Conservation (phyloP, 371 early-diverging fungal genomes). For the Cokeromyces recurvatus region DNA sequence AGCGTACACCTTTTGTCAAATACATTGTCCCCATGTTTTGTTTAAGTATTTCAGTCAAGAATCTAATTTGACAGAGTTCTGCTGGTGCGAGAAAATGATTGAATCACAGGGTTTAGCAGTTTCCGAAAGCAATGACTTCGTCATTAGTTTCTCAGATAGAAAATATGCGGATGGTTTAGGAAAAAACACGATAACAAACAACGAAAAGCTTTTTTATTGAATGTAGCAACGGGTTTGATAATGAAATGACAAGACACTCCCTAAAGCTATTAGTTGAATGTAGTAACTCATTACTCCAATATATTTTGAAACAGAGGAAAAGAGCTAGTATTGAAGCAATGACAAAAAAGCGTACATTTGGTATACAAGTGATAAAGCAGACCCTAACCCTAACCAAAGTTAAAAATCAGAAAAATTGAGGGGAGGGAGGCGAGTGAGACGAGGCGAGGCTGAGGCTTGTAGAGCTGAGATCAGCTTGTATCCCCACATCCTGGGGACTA, state of each 20-base stretch:
- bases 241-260: slow-evolving; percentile 5
- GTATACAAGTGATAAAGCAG: slow-evolving; percentile 9
- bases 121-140: neutral
- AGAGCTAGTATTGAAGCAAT: slow-evolving; percentile 3
- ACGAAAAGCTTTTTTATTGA: slow-evolving; percentile 10
- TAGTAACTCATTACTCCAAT: slow-evolving; percentile 1
- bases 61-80: neutral
- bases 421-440: too few species aligned
- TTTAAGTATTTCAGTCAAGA: slow-evolving; percentile 9
- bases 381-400: slow-evolving; percentile 1
- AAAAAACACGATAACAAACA: slow-evolving; percentile 2
- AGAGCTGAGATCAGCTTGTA: slow-evolving; percentile 1
- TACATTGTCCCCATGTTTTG: slow-evolving; percentile 9
- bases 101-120: slow-evolving; percentile 3
- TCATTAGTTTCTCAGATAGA: neutral
- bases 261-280: slow-evolving; percentile 10
- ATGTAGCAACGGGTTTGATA: slow-evolving; percentile 8
- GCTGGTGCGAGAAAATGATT: neutral
- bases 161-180: slow-evolving; percentile 8
- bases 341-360: slow-evolving; percentile 5
- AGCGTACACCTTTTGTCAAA: slow-evolving; percentile 12
- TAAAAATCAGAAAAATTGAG: slow-evolving; percentile 1
- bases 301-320: slow-evolving; percentile 7
- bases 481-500: slow-evolving; percentile 6
- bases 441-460: too few species aligned